Evolutionary conservation across 2,329 filamentous ascomycete genomes (phyloP).

Genomic region (Meredithiella fracta): DNA sequence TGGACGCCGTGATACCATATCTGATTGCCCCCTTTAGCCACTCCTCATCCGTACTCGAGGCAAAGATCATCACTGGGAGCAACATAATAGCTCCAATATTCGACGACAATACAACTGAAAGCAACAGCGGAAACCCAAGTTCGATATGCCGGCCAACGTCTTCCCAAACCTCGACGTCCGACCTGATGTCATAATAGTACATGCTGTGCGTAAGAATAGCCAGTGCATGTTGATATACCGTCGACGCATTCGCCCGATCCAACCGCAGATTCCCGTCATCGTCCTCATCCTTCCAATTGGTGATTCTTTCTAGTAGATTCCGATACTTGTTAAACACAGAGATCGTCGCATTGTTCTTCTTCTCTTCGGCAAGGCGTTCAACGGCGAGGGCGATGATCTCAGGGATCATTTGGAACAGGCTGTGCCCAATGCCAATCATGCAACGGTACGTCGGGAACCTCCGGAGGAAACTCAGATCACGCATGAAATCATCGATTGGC

Average conservation of each 20-base stretch:
- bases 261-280: constrained; percentile 10
- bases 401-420: constrained; percentile 11
- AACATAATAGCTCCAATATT: constrained; percentile 13
- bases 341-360: constrained; percentile 2
- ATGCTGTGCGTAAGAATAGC: constrained; percentile 11
- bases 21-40: constrained; percentile 11
- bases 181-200: constrained; percentile 10
- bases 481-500: constrained; percentile 11
- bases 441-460: constrained; percentile 5
- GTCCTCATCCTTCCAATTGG: constrained; percentile 8
- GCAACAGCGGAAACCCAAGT: constrained; percentile 10
- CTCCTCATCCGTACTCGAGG: constrained; percentile 12
- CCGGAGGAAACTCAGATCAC: constrained; percentile 7
- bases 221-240: constrained; percentile 11
- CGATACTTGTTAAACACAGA: constrained; percentile 10
- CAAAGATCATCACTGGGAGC: constrained; percentile 11
- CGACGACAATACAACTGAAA: constrained; percentile 12
- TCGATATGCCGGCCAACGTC: constrained; percentile 9
- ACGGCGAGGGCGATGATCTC: constrained; percentile 9
- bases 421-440: constrained; percentile 10
- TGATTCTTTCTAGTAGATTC: constrained; percentile 4
- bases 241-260: constrained; percentile 11
- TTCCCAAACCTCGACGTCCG: constrained; percentile 5
- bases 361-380: constrained; percentile 8
- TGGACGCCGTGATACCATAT: constrained; percentile 12